Conservation (phyloP, 1,284 basidiomycete species). For the Rhodofomes roseus region DNA sequence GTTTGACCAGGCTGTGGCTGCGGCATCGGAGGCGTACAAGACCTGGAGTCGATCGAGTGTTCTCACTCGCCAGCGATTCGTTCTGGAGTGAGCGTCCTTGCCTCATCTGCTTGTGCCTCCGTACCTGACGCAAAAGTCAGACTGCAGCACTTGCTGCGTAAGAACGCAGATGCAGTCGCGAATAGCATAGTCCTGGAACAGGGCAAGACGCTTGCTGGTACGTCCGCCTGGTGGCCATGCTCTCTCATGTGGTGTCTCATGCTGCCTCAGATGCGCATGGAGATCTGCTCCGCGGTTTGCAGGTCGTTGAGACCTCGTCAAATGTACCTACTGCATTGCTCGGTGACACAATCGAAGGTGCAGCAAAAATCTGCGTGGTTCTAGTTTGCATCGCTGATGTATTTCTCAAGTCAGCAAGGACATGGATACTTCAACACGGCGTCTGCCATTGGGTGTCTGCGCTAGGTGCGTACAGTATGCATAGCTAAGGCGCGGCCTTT, state of each 20-base stretch:
- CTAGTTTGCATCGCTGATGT: no score
- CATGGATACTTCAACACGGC: constrained; percentile 92
- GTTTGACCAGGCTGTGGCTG: constrained; percentile 83
- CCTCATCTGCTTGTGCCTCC: not conserved
- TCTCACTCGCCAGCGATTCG: constrained; percentile 85
- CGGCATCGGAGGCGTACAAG: constrained; percentile 86
- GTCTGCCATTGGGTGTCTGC: constrained; percentile 77
- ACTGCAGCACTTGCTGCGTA: constrained; percentile 76
- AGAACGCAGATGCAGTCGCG: constrained; percentile 75
- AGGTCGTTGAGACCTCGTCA: constrained; percentile 90
- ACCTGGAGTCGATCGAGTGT: constrained; percentile 88
- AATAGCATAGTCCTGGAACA: constrained; percentile 84
- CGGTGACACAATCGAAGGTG: constrained; percentile 89
- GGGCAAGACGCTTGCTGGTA: constrained; percentile 83
- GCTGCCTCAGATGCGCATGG: constrained; percentile 78
- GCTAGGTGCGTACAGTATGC: constrained; percentile 47
- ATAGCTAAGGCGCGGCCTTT: not conserved
- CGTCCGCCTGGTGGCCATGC: constrained; percentile 1
- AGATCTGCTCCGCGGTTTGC: constrained; percentile 89
- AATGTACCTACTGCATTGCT: constrained; percentile 82
- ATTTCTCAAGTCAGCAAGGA: constrained; percentile 75
- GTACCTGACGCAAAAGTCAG: constrained; percentile 34
- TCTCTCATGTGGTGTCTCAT: not conserved
- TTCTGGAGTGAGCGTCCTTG: constrained; percentile 63
- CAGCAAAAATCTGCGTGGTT: not conserved